Percentiles rank a stretch among this genome's conserved stretches.
phyloP scores from a whole-genome alignment of 257 asterid genomes.

The Catharanthus roseus region DNA sequence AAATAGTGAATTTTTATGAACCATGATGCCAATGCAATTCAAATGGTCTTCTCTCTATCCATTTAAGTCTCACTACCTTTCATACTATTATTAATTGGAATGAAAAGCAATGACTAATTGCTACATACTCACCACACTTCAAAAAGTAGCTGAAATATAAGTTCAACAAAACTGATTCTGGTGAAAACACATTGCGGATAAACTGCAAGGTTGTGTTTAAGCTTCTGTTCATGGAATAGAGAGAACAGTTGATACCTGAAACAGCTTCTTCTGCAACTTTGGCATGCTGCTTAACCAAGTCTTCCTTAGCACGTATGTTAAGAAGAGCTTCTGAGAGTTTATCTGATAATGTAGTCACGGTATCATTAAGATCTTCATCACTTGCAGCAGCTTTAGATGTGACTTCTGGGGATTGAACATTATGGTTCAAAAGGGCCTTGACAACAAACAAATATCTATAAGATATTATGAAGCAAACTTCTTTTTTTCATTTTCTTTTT shows the following conservation, averaged over 20 bases:
- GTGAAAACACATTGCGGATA: not conserved
- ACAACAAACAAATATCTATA: slow-evolving; percentile 13
- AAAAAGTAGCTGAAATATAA: not conserved
- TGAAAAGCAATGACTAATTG: not conserved
- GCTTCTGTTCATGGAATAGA: not conserved
- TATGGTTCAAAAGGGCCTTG: slow-evolving; percentile 46
- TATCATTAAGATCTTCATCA: slow-evolving; percentile 40
- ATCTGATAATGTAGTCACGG: slow-evolving; percentile 44
- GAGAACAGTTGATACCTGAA: slow-evolving; percentile 44
- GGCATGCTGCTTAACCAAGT: slow-evolving; percentile 81
- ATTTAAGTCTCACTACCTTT: not conserved
- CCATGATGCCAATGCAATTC: not conserved
- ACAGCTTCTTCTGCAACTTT: slow-evolving; percentile 99
- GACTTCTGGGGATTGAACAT: slow-evolving; percentile 72
- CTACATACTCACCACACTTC: not conserved
- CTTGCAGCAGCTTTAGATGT: slow-evolving; percentile 58
- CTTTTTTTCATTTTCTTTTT: not conserved
- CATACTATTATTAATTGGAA: not conserved
- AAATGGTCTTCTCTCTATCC: not conserved
- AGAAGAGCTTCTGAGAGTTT: slow-evolving; percentile 75
- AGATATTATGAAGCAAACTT: slow-evolving; percentile 6
- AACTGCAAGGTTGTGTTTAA: not conserved
- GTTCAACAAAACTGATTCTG: not conserved
- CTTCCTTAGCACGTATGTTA: slow-evolving; percentile 64
- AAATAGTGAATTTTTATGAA: too few relatives aligned